Percentiles rank a stretch among this genome's conserved stretches.
Conservation (phyloP, 306 rosid genomes). For the Corylus heterophylla region DNA sequence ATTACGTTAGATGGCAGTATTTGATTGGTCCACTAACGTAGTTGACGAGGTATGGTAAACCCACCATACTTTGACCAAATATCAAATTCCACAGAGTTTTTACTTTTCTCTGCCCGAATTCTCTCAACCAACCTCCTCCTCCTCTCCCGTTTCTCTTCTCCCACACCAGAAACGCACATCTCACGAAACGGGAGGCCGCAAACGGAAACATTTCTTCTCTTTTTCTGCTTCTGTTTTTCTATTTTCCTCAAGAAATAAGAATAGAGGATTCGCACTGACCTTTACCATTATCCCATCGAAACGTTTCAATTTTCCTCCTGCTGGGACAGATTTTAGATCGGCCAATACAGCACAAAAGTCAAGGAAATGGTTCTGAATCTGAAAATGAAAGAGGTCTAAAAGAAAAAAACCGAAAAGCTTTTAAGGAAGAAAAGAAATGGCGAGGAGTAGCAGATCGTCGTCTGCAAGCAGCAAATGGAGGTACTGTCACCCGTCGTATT, state of each 20-base stretch:
- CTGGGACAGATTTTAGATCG: neutral
- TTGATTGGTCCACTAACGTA: no score
- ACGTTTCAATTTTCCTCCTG: neutral
- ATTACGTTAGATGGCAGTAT: no score
- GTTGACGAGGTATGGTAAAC: no score
- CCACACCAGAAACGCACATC: constrained; percentile 24
- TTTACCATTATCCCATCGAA: neutral
- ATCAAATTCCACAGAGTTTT: no score
- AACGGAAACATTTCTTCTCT: no score
- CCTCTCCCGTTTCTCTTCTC: neutral
- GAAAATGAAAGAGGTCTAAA: constrained; percentile 21
- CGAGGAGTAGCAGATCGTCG: constrained; percentile 65
- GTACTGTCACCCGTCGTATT: constrained; percentile 76
- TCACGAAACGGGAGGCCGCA: constrained; percentile 27
- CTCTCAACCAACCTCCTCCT: neutral
- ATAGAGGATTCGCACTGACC: no score
- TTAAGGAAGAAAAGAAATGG: constrained; percentile 40
- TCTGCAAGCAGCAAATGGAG: constrained; percentile 53
- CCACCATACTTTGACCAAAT: no score
- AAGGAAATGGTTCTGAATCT: constrained; percentile 18
- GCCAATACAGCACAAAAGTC: neutral
- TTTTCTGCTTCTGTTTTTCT: neutral
- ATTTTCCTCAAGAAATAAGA: no score
- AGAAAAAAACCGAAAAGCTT: neutral
- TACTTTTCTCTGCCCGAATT: no score